phyloP scores from a whole-genome alignment of 106 monocot genomes.

The Iris macrosiphon region DNA sequence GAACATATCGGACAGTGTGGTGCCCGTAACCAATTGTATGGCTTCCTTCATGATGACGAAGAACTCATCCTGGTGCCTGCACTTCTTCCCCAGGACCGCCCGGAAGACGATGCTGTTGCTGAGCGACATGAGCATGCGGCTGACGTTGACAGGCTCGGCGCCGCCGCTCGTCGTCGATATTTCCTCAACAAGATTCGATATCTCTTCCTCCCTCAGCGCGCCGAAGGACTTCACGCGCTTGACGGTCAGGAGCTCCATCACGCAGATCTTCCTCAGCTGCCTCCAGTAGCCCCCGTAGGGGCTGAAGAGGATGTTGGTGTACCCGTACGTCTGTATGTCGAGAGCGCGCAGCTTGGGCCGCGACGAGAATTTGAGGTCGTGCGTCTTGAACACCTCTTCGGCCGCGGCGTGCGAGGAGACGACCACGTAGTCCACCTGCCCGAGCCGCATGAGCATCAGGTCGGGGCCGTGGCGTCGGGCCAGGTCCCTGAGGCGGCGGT shows the following conservation, averaged over 20 bases:
- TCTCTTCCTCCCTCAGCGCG: conserved; percentile 5
- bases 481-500: not conserved
- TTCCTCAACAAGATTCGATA: not conserved
- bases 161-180: not conserved
- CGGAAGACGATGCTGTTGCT: not conserved
- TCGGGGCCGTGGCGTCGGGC: not conserved
- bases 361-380: conserved; percentile 10
- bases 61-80: not conserved
- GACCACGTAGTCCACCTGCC: conserved; percentile 2
- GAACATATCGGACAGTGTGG: not conserved
- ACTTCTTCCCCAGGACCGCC: not conserved
- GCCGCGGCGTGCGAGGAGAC: conserved; percentile 12
- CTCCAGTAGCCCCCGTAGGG: conserved; percentile 6
- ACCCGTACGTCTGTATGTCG: not conserved
- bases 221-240: conserved; percentile 6
- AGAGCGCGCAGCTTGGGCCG: not conserved
- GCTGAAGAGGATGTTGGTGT: not conserved
- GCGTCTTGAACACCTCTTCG: conserved; percentile 2
- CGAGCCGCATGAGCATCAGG: conserved; percentile 12
- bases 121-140: not conserved
- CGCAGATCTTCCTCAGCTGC: conserved; percentile 4
- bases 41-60: not conserved
- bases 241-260: conserved; percentile 7
- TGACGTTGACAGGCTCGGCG: conserved; percentile 7
- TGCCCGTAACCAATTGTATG: not conserved